Conservation (phyloP, 179 eudicot species). For the Silene coronaria region DNA sequence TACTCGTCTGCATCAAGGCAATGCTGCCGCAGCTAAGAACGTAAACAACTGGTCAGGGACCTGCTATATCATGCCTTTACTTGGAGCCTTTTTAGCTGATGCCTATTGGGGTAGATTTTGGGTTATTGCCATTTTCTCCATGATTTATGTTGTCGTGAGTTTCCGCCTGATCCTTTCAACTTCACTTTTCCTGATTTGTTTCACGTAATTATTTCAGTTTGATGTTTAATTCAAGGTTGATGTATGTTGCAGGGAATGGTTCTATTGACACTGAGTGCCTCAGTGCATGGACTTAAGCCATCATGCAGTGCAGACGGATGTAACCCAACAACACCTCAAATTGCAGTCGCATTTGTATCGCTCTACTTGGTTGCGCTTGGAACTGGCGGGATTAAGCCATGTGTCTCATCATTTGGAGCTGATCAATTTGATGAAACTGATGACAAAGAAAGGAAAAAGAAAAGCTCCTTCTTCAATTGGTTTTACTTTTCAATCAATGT, state of each 20-base stretch:
- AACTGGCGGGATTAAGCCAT: conserved; percentile 16
- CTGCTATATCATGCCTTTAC: conserved; percentile 45
- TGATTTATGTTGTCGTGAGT: conserved; percentile 47
- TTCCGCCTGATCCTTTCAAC: neutral
- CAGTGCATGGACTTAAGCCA: conserved; percentile 39
- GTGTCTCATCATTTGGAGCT: conserved; percentile 15
- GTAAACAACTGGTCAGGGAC: conserved; percentile 62
- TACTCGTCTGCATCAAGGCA: conserved; percentile 31
- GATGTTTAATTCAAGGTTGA: neutral
- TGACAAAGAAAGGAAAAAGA: conserved; percentile 22
- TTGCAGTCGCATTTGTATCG: conserved; percentile 27
- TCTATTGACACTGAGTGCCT: conserved; percentile 36
- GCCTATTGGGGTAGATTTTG: conserved; percentile 56
- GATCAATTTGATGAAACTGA: conserved; percentile 57
- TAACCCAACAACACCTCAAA: conserved; percentile 27
- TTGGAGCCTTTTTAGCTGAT: conserved; percentile 63
- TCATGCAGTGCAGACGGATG: conserved; percentile 19
- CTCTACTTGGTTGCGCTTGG: conserved; percentile 29
- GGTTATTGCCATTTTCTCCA: conserved; percentile 52
- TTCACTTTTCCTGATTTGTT: neutral
- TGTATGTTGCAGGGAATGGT: conserved; percentile 41
- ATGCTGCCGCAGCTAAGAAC: conserved; percentile 37
- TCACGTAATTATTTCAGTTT: neutral
- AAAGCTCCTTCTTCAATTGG: conserved; percentile 33
- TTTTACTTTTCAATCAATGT: conserved; percentile 20